Percentiles rank a stretch among this genome's conserved stretches.
phyloP scores from a whole-genome alignment of 495 filamentous ascomycete species.

The Immersiella caudata region DNA sequence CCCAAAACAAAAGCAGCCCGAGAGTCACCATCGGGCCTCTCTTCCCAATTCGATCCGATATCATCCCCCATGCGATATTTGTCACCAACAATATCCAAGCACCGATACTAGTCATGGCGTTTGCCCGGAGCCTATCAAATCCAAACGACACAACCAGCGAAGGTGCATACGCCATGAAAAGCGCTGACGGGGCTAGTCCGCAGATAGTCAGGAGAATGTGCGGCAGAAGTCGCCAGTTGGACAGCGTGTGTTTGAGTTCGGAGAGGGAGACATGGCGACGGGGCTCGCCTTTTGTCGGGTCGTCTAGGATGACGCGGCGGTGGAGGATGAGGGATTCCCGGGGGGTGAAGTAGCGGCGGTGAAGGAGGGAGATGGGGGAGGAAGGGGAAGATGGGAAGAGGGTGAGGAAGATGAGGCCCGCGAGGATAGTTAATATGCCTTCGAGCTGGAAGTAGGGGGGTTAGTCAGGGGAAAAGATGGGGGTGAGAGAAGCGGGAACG shows the following conservation, averaged over 20 bases:
- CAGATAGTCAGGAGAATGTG: constrained; percentile 47
- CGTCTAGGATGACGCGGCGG: constrained; percentile 42
- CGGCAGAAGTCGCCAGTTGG: constrained; percentile 47
- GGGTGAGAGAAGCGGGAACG: neutral
- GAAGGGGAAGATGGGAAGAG: constrained; percentile 50
- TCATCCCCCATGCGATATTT: constrained; percentile 48
- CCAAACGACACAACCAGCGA: constrained; percentile 48
- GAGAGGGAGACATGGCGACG: constrained; percentile 22
- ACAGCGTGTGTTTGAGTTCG: constrained; percentile 31
- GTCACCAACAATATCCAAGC: constrained; percentile 40
- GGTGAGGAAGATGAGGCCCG: constrained; percentile 53
- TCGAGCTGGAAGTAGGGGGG: constrained; percentile 35
- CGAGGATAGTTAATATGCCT: constrained; percentile 56
- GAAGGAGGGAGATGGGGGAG: constrained; percentile 49
- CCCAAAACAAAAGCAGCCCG: constrained; percentile 31
- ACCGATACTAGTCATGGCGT: constrained; percentile 55
- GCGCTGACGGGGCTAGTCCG: constrained; percentile 28
- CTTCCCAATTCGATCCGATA: constrained; percentile 34
- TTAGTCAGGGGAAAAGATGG: neutral
- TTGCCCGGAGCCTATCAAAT: constrained; percentile 52
- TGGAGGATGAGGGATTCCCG: constrained; percentile 43
- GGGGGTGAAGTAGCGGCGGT: constrained; percentile 42
- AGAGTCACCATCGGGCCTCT: constrained; percentile 31
- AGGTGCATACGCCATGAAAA: constrained; percentile 49
- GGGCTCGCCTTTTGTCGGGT: constrained; percentile 36